Evolutionary conservation across 371 early-diverging fungal genomes (phyloP).

Genomic region (Umbelopsis sp.): DNA sequence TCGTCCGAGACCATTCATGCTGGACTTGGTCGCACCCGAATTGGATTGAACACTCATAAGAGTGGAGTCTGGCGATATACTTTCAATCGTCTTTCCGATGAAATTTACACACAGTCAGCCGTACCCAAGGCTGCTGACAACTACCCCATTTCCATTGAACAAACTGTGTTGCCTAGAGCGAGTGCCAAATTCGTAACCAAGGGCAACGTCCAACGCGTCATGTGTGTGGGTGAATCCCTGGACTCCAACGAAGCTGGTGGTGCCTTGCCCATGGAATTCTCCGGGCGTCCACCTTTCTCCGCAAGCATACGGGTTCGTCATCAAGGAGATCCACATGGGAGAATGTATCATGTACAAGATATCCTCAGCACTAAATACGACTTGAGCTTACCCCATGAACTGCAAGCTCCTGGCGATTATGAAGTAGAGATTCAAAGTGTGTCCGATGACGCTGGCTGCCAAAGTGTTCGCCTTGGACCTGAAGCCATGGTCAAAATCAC

Average conservation of each 20-base stretch:
- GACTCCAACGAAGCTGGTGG: slow-evolving; percentile 32
- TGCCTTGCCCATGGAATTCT: slow-evolving; percentile 40
- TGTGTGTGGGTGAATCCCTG: slow-evolving; percentile 53
- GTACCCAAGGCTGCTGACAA: slow-evolving; percentile 20
- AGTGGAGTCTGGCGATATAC: slow-evolving; percentile 47
- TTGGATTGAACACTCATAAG: slow-evolving; percentile 40
- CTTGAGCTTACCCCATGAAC: slow-evolving; percentile 32
- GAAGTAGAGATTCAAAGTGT: slow-evolving; percentile 39
- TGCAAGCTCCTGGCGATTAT: slow-evolving; percentile 43
- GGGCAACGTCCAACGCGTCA: slow-evolving; percentile 26
- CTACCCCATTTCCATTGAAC: slow-evolving; percentile 35
- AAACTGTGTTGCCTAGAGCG: slow-evolving; percentile 44
- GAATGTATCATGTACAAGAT: slow-evolving; percentile 31
- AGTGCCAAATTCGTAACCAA: slow-evolving; percentile 37
- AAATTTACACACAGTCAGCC: slow-evolving; percentile 42
- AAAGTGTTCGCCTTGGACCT: slow-evolving; percentile 23
- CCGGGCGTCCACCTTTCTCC: slow-evolving; percentile 53
- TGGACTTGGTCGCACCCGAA: slow-evolving; percentile 33
- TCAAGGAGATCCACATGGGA: slow-evolving; percentile 36
- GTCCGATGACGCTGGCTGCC: slow-evolving; percentile 52
- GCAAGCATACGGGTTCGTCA: slow-evolving; percentile 43
- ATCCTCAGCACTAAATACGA: slow-evolving; percentile 37
- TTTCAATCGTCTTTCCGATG: slow-evolving; percentile 51
- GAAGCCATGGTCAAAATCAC: slow-evolving; percentile 30
- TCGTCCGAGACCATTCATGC: slow-evolving; percentile 41